Evolutionary conservation across 106 monocot genomes (phyloP).

Genomic region (Apostasia shenzhenica): DNA sequence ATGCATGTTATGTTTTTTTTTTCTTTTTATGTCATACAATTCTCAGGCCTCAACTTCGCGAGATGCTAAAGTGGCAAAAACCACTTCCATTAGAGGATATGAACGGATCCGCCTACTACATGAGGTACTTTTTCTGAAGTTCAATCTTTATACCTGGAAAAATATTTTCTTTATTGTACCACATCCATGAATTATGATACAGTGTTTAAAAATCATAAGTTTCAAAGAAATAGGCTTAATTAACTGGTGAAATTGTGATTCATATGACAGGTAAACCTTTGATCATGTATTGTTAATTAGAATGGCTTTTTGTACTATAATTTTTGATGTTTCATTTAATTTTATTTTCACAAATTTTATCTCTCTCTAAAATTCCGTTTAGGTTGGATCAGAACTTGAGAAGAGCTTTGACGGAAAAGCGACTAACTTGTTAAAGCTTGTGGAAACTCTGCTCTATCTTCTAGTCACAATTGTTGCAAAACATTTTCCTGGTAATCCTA

Average conservation of each 20-base stretch:
- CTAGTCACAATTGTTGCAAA: conserved; percentile 66
- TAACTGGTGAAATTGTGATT: too few species aligned
- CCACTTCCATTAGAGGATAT: conserved; percentile 85
- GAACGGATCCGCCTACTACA: conserved; percentile 81
- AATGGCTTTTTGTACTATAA: too few species aligned
- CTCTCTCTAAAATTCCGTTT: not conserved
- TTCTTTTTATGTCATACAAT: not conserved
- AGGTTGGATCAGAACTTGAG: conserved; percentile 87
- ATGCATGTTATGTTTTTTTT: too few species aligned
- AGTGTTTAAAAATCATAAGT: too few species aligned
- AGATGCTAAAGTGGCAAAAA: conserved; percentile 80
- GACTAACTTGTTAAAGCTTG: conserved; percentile 76
- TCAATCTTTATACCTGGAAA: not conserved
- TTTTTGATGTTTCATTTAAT: too few species aligned
- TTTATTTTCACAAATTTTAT: too few species aligned
- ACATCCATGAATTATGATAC: too few species aligned
- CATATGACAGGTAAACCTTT: too few species aligned
- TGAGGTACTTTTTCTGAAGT: conserved; percentile 47
- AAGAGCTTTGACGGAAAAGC: conserved; percentile 80
- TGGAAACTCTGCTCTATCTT: conserved; percentile 67
- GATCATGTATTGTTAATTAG: too few species aligned
- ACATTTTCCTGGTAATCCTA: conserved; percentile 82
- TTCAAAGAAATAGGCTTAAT: too few species aligned
- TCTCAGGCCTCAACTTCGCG: conserved; percentile 64
- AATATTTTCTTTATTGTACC: not conserved